Percentiles rank a stretch among this genome's conserved stretches.
phyloP scores from a whole-genome alignment of 2,329 filamentous ascomycete genomes.

The Zelopaecilomyces penicillatus region DNA sequence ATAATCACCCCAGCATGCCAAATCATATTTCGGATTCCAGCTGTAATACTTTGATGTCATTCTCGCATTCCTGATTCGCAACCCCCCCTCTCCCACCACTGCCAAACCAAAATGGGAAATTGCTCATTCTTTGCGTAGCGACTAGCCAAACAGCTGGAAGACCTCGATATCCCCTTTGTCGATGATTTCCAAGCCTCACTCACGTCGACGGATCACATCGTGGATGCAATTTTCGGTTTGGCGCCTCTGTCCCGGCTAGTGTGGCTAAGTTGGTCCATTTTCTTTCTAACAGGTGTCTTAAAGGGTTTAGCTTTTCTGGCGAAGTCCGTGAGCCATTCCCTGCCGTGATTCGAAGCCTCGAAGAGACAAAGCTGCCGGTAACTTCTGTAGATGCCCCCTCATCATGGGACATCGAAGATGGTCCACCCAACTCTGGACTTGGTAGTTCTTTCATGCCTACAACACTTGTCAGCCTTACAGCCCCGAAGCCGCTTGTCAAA shows the following conservation, averaged over 20 bases:
- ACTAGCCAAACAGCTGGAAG: slow-evolving; percentile 73
- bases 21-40: no score
- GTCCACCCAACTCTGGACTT: slow-evolving; percentile 68
- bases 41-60: no score
- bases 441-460: slow-evolving; percentile 75
- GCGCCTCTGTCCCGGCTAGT: slow-evolving; percentile 8
- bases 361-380: slow-evolving; percentile 65
- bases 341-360: slow-evolving; percentile 67
- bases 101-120: not conserved
- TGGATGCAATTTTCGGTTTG: slow-evolving; percentile 88
- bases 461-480: slow-evolving; percentile 79
- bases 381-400: slow-evolving; percentile 89
- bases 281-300: slow-evolving; percentile 8
- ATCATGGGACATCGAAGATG: slow-evolving; percentile 86
- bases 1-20: no score
- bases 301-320: slow-evolving; percentile 85
- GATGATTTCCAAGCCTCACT: slow-evolving; percentile 67
- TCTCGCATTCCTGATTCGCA: no score
- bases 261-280: not conserved
- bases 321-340: slow-evolving; percentile 90
- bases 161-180: slow-evolving; percentile 75
- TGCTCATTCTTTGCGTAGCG: slow-evolving; percentile 46
- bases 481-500: slow-evolving; percentile 82
- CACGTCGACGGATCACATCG: slow-evolving; percentile 63
- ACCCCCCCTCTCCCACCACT: no score